Conservation (phyloP, 495 filamentous ascomycete genomes). For the Trichocladium uniseriatum region DNA sequence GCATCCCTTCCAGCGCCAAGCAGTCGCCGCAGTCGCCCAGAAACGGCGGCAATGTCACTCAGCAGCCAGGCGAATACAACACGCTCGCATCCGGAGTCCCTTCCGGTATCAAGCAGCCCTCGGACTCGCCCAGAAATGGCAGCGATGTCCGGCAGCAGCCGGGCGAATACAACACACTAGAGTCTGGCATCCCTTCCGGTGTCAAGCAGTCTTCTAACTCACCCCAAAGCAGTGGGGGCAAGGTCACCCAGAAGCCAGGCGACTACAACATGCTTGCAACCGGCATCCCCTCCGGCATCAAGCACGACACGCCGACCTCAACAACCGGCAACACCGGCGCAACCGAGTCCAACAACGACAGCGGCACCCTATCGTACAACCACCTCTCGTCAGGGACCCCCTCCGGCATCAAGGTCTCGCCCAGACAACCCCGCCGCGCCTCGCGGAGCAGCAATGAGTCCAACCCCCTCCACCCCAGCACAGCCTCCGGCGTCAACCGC, state of each 20-base stretch:
- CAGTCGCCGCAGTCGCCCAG: not conserved
- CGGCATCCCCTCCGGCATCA: conserved; percentile 26
- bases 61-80: too few relatives aligned
- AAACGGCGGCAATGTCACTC: not conserved
- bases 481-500: conserved; percentile 19
- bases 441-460: too few relatives aligned
- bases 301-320: conserved; percentile 5
- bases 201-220: too few relatives aligned
- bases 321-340: not conserved
- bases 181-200: too few relatives aligned
- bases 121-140: not conserved
- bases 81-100: conserved; percentile 16
- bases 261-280: conserved; percentile 25
- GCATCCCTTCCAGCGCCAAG: not conserved
- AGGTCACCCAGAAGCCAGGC: conserved; percentile 1
- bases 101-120: conserved; percentile 22
- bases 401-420: conserved; percentile 17
- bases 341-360: conserved; percentile 16
- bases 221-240: not conserved
- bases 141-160: too few relatives aligned
- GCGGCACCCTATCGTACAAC: too few relatives aligned
- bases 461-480: conserved; percentile 15
- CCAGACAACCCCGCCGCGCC: not conserved
- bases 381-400: conserved; percentile 19
- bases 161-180: too few relatives aligned